Percentiles rank a stretch among this genome's conserved stretches.
phyloP scores from a whole-genome alignment of 306 rosid genomes.

The Corylus americana region DNA sequence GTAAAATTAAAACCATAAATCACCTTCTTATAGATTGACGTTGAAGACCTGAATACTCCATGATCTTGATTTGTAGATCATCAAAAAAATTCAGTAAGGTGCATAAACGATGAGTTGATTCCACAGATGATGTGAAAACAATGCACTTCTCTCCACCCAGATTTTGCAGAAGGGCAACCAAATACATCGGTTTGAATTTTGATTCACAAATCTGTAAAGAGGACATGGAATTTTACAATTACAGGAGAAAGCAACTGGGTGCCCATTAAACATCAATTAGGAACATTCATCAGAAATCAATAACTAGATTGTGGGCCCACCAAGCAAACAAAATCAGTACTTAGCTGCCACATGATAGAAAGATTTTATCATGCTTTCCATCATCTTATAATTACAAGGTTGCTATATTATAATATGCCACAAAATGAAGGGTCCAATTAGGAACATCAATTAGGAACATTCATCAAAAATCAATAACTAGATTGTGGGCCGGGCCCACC shows the following conservation, averaged over 20 bases:
- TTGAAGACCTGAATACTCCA: constrained; percentile 86
- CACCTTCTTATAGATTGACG: constrained; percentile 88
- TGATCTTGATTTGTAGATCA: constrained; percentile 62
- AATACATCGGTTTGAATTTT: constrained; percentile 75
- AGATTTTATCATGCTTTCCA: not conserved
- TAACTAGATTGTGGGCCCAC: not conserved
- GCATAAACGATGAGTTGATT: constrained; percentile 84
- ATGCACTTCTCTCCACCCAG: constrained; percentile 82
- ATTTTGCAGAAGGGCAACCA: constrained; percentile 78
- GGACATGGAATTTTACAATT: constrained; percentile 21
- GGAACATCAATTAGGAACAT: constrained; percentile 1
- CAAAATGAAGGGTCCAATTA: not conserved
- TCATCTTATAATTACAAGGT: not conserved
- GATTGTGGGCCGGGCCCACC: no score
- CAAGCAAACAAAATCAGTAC: not conserved
- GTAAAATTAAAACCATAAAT: constrained; percentile 7
- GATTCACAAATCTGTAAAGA: constrained; percentile 69
- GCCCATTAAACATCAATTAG: constrained; percentile 12
- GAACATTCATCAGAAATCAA: not conserved
- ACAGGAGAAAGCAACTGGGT: not conserved
- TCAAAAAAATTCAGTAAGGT: constrained; percentile 67
- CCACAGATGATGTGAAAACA: constrained; percentile 89
- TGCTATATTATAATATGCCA: not conserved
- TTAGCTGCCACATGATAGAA: not conserved
- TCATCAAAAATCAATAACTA: not conserved